These are phyloP conservation scores for Pezicula neosporulosa DNA, from an alignment of 2,329 filamentous ascomycete species.

Conservation along the genomic window DNA sequence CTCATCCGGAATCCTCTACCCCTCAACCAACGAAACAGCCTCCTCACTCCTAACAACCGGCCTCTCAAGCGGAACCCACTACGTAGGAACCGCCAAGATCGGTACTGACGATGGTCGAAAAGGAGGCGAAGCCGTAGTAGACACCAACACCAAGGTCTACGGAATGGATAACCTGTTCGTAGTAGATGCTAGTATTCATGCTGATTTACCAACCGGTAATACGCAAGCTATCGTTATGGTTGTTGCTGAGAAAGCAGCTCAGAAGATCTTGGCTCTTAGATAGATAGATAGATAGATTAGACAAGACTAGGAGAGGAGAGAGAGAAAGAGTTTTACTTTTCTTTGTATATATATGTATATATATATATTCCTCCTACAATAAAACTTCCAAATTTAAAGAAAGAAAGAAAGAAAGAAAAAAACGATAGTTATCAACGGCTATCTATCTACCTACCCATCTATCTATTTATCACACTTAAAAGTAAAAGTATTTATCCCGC, in stretches of 20 bases:
- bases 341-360: no score
- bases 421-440: no score
- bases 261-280: not conserved
- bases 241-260: constrained; percentile 44
- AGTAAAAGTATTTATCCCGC: no score
- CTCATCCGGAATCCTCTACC: not conserved
- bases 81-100: constrained; percentile 55
- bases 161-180: constrained; percentile 64
- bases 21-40: not conserved
- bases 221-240: constrained; percentile 61
- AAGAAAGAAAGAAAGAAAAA: no score
- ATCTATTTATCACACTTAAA: no score
- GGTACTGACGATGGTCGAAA: constrained; percentile 44
- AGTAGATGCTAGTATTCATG: constrained; percentile 64
- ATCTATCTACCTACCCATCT: no score
- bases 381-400: no score
- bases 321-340: no score
- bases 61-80: constrained; percentile 30
- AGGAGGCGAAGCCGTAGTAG: constrained; percentile 53
- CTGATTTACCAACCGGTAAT: constrained; percentile 63
- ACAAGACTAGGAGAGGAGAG: no score
- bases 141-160: constrained; percentile 58
- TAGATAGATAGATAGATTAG: no score
- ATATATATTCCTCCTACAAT: no score
- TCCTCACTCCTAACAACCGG: no score